Evolutionary conservation across 2,329 filamentous ascomycete species (phyloP).

Genomic region (Mollisia scopiformis): DNA sequence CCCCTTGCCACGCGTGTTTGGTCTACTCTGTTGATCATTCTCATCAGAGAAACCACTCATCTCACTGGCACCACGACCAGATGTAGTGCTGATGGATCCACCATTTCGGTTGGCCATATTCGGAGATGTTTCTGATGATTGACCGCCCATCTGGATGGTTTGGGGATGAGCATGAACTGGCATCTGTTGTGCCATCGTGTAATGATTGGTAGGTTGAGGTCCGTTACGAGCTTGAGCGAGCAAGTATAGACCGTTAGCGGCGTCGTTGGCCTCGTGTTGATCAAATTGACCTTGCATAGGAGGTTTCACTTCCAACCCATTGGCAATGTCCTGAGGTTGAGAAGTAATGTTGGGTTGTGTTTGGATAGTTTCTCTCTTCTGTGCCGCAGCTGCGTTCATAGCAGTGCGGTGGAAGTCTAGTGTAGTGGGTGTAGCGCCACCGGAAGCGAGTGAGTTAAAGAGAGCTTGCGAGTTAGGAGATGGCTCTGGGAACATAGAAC

Average conservation of each 20-base stretch:
- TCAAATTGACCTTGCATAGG: conserved; percentile 70
- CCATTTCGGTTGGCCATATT: conserved; percentile 53
- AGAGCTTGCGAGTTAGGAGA: conserved; percentile 86
- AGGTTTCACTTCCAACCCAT: conserved; percentile 42
- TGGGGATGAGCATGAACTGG: conserved; percentile 35
- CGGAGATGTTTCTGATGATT: conserved; percentile 43
- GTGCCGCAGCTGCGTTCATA: conserved; percentile 74
- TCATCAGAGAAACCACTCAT: conserved; percentile 74
- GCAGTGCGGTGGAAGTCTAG: conserved; percentile 95
- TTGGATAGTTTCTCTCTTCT: conserved; percentile 51
- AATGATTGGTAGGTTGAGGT: conserved; percentile 43
- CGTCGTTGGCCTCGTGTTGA: conserved; percentile 88
- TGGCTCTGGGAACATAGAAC: conserved; percentile 94
- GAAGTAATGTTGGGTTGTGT: conserved; percentile 44
- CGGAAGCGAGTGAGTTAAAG: conserved; percentile 77
- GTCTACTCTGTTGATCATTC: conserved; percentile 65
- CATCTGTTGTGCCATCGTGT: conserved; percentile 34
- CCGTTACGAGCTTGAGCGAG: conserved; percentile 73
- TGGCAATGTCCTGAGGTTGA: conserved; percentile 52
- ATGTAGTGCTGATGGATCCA: conserved; percentile 45
- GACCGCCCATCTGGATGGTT: conserved; percentile 24
- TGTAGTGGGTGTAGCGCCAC: conserved; percentile 85
- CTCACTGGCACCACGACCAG: conserved; percentile 62
- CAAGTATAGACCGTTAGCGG: conserved; percentile 91
- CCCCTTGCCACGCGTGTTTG: conserved; percentile 65